Evolutionary conservation across 805 yeast species (phyloP).

Genomic region (Cyberlindnera euphorbiae): DNA sequence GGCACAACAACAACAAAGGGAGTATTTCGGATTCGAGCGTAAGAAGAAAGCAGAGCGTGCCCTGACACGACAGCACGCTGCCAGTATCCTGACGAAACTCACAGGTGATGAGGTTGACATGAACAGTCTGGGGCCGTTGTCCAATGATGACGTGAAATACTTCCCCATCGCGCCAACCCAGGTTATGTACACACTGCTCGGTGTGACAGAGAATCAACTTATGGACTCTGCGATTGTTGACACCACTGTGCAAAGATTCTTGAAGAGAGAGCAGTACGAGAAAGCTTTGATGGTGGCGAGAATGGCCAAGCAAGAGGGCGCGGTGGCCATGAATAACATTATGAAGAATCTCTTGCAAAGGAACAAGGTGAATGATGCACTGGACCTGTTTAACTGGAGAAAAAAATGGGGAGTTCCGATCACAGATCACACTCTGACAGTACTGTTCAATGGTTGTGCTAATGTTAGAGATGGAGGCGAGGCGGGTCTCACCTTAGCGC

Average conservation of each 20-base stretch:
- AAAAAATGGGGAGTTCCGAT: slow-evolving; percentile 57
- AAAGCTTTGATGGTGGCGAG: slow-evolving; percentile 52
- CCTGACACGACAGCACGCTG: slow-evolving; percentile 24
- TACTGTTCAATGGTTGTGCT: slow-evolving; percentile 42
- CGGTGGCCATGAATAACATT: slow-evolving; percentile 61
- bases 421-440: slow-evolving; percentile 44
- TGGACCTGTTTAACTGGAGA: slow-evolving; percentile 47
- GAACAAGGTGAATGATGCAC: slow-evolving; percentile 41
- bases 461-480: slow-evolving; percentile 20
- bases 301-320: slow-evolving; percentile 44
- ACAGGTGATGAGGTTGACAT: slow-evolving; percentile 21
- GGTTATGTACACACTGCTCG: slow-evolving; percentile 50
- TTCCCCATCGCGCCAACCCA: slow-evolving; percentile 36
- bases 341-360: slow-evolving; percentile 42
- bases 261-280: slow-evolving; percentile 42
- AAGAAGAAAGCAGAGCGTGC: slow-evolving; percentile 6
- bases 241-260: slow-evolving; percentile 46
- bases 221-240: slow-evolving; percentile 54
- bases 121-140: slow-evolving; percentile 32
- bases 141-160: slow-evolving; percentile 30
- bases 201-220: slow-evolving; percentile 53
- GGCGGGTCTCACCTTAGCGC: slow-evolving; percentile 29
- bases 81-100: slow-evolving; percentile 16
- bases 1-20: background rate
- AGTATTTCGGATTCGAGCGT: slow-evolving; percentile 1